Conservation (phyloP, 805 yeast species). For the Candida anglica region DNA sequence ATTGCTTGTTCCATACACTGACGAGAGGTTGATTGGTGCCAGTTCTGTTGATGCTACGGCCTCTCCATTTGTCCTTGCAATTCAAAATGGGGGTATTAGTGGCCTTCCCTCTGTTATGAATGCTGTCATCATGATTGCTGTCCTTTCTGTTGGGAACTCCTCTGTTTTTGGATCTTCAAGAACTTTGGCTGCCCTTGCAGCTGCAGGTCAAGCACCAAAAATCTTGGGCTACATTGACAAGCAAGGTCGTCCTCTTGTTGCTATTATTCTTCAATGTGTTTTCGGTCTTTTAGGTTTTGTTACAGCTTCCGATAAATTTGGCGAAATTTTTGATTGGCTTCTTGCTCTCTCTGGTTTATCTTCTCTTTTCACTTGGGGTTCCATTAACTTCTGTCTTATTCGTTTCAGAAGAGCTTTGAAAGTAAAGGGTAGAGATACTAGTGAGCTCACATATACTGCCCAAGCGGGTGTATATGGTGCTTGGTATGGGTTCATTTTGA, state of each 20-base stretch:
- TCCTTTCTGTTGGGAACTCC: conserved; percentile 40
- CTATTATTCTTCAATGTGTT: conserved; percentile 33
- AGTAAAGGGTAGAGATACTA: conserved; percentile 60
- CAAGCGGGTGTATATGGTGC: conserved; percentile 71
- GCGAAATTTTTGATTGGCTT: conserved; percentile 44
- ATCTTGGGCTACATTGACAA: conserved; percentile 43
- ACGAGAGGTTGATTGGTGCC: conserved; percentile 19
- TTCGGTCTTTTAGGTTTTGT: conserved; percentile 43
- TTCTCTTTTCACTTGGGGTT: conserved; percentile 47
- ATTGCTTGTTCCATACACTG: conserved; percentile 49
- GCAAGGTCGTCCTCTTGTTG: conserved; percentile 47
- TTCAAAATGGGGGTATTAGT: conserved; percentile 28
- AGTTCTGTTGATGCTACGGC: conserved; percentile 19
- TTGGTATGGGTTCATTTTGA: conserved; percentile 53
- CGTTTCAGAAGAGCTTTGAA: conserved; percentile 57
- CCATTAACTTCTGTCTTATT: conserved; percentile 40
- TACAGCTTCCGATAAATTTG: conserved; percentile 20
- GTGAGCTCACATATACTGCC: conserved; percentile 64
- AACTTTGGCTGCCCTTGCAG: conserved; percentile 44
- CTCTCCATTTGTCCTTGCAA: conserved; percentile 29
- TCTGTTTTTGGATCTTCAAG: conserved; percentile 37
- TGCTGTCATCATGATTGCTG: conserved; percentile 37
- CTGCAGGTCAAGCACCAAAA: conserved; percentile 43
- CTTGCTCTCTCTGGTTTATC: conserved; percentile 48
- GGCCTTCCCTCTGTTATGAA: conserved; percentile 40